Evolutionary conservation across 1,284 basidiomycete species (phyloP), one percentile per base, ranked within the genome.

Genomic region (Mycosarcoma maydis): DNA sequence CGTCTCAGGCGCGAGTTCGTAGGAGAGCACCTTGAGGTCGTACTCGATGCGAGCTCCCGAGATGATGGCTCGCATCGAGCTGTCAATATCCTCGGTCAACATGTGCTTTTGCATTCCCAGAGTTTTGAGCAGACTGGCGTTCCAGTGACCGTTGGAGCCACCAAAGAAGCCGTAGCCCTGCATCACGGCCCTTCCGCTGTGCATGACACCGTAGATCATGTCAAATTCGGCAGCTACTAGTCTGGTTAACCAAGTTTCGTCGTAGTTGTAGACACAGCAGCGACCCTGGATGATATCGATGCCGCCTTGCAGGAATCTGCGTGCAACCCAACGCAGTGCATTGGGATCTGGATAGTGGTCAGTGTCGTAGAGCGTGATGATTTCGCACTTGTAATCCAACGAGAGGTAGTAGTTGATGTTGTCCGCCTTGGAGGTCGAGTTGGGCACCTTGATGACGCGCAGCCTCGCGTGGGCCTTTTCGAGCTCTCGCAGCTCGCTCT

Each of bases 21-120:
- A 76, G 0, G 74, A 76, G 0, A 71, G 40, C n/a, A 79, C 71
- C 37, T 70, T 67, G 32, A 77, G 57, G 27, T 76, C 73, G 57
- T 78, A 79, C 23, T 65, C 72, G 49, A 78, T 72, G 5, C 72
- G 54, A 1, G 77, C 77, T 34, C 77, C 77, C 1, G 72, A 75
- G 52, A 64, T 75, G 56, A 79, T 73, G 23, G 76, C 77, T 2
- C 77, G 69, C 43, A 79, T 50, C 4, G 75, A 69, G 30, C 70
- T 69, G 51, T 79, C 76, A 27, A 79, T 77, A 51, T 78, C 77
- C 42, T 78, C 77, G 26, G 77, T 77, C 16, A 77, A 51, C 75
- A 78, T 77, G 32, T 73, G 60, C 43, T 70, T 71, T 36, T 77
- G 64, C 70, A 78, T 73, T 3, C 69, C 69, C 6, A 79, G 46